A percentile compares a stretch with the other conserved stretches of the same genome.
Evolutionary conservation across 1,284 basidiomycete species (phyloP).

Genomic region (Cutaneotrichosporon curvatum): DNA sequence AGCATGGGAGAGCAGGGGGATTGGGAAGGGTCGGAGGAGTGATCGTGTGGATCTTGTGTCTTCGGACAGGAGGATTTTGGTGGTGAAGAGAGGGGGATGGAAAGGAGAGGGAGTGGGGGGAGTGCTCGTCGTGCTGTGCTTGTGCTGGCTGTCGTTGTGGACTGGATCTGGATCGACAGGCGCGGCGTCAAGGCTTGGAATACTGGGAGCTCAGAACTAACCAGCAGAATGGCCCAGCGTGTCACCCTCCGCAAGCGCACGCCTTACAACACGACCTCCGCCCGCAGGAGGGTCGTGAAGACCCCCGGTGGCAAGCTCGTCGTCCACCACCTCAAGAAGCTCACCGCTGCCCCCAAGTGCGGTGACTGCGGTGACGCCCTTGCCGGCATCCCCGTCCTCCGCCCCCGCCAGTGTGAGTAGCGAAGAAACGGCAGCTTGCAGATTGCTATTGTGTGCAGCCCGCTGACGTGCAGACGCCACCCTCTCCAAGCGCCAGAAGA

Average conservation of each 20-base stretch:
- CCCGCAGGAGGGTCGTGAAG: conserved; percentile 91
- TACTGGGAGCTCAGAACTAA: conserved; percentile 3
- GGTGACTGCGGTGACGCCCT: conserved; percentile 91
- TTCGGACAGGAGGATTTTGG: too few relatives aligned
- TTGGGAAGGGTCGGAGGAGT: not conserved
- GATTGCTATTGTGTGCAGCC: too few relatives aligned
- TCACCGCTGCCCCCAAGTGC: conserved; percentile 74
- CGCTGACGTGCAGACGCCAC: conserved; percentile 57
- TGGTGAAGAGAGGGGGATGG: too few relatives aligned
- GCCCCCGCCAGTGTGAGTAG: conserved; percentile 65
- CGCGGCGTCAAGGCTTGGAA: too few relatives aligned
- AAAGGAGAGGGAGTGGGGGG: not conserved
- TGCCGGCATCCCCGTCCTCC: conserved; percentile 86
- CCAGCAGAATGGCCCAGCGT: conserved; percentile 82
- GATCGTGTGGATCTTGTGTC: not conserved
- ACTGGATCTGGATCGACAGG: too few relatives aligned
- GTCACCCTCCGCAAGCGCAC: conserved; percentile 98
- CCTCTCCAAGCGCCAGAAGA: conserved; percentile 92
- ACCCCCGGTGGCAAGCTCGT: conserved; percentile 61
- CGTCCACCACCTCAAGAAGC: conserved; percentile 50
- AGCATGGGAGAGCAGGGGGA: not conserved
- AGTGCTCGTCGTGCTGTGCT: not conserved
- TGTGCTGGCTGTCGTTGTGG: not conserved
- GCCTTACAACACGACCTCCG: conserved; percentile 98
- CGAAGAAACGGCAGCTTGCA: too few relatives aligned